These are phyloP conservation scores for Hymenotorrendiella dingleyae DNA, from an alignment of 2,329 filamentous ascomycete genomes.

Conservation along the genomic window DNA sequence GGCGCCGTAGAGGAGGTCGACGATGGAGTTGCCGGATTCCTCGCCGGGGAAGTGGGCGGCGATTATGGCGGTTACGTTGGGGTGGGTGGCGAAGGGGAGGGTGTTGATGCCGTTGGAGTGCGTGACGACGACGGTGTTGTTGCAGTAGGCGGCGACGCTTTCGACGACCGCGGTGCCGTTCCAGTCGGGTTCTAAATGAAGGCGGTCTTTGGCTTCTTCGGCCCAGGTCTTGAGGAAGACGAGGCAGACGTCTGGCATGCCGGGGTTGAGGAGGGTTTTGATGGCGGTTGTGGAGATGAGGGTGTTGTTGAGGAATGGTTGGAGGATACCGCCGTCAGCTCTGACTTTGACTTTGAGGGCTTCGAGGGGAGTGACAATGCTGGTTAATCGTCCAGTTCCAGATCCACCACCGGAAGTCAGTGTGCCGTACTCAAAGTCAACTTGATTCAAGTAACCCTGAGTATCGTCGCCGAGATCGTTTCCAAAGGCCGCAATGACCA, in stretches of 20 bases:
- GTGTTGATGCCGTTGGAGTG: slow-evolving; percentile 61
- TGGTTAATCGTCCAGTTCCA: slow-evolving; percentile 41
- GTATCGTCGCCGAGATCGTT: slow-evolving; percentile 54
- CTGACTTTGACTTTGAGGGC: slow-evolving; percentile 45
- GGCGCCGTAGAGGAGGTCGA: slow-evolving; percentile 71
- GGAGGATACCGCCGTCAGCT: slow-evolving; percentile 48
- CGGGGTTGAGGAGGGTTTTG: slow-evolving; percentile 33
- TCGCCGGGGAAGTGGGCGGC: slow-evolving; percentile 77
- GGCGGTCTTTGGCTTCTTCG: slow-evolving; percentile 62
- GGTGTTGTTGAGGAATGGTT: slow-evolving; percentile 46
- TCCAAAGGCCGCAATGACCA: slow-evolving; percentile 46
- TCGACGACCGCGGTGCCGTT: slow-evolving; percentile 21
- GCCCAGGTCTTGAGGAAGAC: slow-evolving; percentile 62
- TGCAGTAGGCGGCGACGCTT: slow-evolving; percentile 44
- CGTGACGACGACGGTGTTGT: slow-evolving; percentile 55
- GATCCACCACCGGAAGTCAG: slow-evolving; percentile 43
- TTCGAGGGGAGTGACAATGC: slow-evolving; percentile 48
- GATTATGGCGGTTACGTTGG: slow-evolving; percentile 70
- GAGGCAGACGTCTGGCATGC: slow-evolving; percentile 55
- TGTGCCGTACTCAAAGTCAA: slow-evolving; percentile 41
- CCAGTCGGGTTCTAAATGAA: slow-evolving; percentile 29
- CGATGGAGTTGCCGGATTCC: slow-evolving; percentile 74
- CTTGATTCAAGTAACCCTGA: slow-evolving; percentile 31
- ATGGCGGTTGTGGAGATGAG: slow-evolving; percentile 33
- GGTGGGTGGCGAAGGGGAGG: slow-evolving; percentile 67